These are phyloP conservation scores for Croton setiger DNA, from an alignment of 441 rosid species.

Conservation along the genomic window DNA sequence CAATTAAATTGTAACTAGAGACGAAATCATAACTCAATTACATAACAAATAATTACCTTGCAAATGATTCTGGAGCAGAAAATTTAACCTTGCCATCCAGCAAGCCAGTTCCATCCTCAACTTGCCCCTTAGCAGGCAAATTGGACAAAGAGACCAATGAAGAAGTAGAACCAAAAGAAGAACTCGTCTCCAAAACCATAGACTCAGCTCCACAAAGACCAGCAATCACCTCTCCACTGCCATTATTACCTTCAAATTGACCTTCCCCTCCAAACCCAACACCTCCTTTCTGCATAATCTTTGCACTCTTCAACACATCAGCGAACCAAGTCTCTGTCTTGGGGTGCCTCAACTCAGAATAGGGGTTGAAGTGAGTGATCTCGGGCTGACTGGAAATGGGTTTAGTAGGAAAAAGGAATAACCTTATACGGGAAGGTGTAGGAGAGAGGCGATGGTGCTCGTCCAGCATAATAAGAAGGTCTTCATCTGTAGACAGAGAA, in stretches of 20 bases:
- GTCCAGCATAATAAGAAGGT: conserved; percentile 56
- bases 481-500: conserved; percentile 59
- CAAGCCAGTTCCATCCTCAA: conserved; percentile 32
- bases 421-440: conserved; percentile 49
- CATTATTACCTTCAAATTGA: conserved; percentile 23
- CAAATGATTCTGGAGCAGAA: conserved; percentile 36
- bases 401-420: conserved; percentile 48
- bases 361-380: background rate
- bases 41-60: conserved; percentile 32
- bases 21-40: background rate
- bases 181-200: conserved; percentile 59
- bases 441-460: conserved; percentile 44
- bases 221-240: conserved; percentile 13
- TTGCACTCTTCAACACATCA: conserved; percentile 66
- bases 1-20: background rate
- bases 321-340: conserved; percentile 76
- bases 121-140: conserved; percentile 46
- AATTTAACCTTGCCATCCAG: conserved; percentile 31
- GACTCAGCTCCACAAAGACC: conserved; percentile 53
- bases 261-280: conserved; percentile 25
- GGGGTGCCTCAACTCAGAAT: conserved; percentile 43
- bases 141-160: conserved; percentile 59
- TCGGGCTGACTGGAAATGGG: conserved; percentile 6
- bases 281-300: conserved; percentile 44
- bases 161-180: conserved; percentile 78